Percentiles rank a stretch among this genome's conserved stretches.
phyloP scores from a whole-genome alignment of 345 rosid species.

The Lepidium aucheri region DNA sequence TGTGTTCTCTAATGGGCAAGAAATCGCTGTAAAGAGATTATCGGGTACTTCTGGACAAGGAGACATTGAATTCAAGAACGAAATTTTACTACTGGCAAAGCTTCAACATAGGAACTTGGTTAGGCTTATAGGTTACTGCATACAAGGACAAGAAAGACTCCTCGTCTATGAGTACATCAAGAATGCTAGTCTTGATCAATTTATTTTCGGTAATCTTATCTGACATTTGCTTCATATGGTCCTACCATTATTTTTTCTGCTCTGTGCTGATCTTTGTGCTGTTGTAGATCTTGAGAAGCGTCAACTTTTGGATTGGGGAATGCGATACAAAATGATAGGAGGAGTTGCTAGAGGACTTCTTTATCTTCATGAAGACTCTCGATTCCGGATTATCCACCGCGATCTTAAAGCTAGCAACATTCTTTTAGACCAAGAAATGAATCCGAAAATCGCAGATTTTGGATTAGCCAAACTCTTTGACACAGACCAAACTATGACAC shows the following conservation, averaged over 20 bases:
- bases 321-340: conserved; percentile 7
- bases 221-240: not conserved
- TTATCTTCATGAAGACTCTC: conserved; percentile 36
- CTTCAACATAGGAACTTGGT: conserved; percentile 49
- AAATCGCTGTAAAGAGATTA: conserved; percentile 45
- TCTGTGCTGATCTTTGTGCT: not conserved
- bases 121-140: conserved; percentile 35
- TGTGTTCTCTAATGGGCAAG: conserved; percentile 23
- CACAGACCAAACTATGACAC: conserved; percentile 20
- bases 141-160: conserved; percentile 34
- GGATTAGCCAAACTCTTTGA: conserved; percentile 46
- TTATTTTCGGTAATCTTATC: conserved; percentile 25
- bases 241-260: not conserved
- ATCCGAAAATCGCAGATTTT: conserved; percentile 54
- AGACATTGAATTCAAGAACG: conserved; percentile 39
- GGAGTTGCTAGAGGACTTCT: conserved; percentile 22
- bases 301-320: conserved; percentile 1
- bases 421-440: conserved; percentile 39
- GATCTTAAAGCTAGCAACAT: conserved; percentile 49
- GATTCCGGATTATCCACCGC: conserved; percentile 33
- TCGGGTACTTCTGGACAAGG: conserved; percentile 35
- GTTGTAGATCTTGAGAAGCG: conserved; percentile 6
- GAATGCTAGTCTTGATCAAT: conserved; percentile 35
- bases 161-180: conserved; percentile 41
- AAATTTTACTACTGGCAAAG: conserved; percentile 34